Base-by-base conservation (phyloP, 768 basidiomycete genomes). In the Leucocoprinus sp. region DNA sequence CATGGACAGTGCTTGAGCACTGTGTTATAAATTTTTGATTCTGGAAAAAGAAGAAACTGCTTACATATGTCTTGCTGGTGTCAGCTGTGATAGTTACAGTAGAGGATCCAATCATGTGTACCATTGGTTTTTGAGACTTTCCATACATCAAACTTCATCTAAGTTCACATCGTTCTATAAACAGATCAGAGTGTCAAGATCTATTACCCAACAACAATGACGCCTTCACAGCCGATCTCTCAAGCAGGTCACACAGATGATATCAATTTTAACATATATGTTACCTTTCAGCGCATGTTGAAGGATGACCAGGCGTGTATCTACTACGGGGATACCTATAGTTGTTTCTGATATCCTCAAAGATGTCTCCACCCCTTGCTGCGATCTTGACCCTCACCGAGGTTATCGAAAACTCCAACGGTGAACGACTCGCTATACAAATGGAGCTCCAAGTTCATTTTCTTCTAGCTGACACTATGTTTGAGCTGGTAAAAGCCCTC, bases 311-410 rank as follows among this genome's bases (percentile, higher is more conserved):
- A 87, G 64, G 90, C 88, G 15, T 26, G 19, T 26, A 17, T 15
- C 8, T 33, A 21, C 42, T 34, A 17, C 11, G 9, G 24, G 31
- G 39, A 34, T 35, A 46, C 40, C 48, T 18, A 37, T 49, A 26
- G 37, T 21, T 12, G 27, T n/a, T 21, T 22, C 15, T 22, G 29
- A 29, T 19, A 11, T 21, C 43, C n/a, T 31, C 9, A 33, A 56
- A 90, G 86, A 76, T 88, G 45, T 82, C 87, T 0, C 74, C 79
- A 3, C 93, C 93, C 7, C 69, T 95, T 17, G 93, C 92, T 15
- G 93, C 93, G 12, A 90, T 97, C 46, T 70, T 88, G 17, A 77
- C 91, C 9, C 70, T 96, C 38, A 84, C 90, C 2, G 78, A 93
- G 58, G 68, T 92, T 26, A 80, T 96, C 50, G 74, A 85, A 52